Evolutionary conservation across 164 flowering plant genomes (phyloP), one percentile per base, ranked within the genome.

Genomic region (Umbilicus rupestris): DNA sequence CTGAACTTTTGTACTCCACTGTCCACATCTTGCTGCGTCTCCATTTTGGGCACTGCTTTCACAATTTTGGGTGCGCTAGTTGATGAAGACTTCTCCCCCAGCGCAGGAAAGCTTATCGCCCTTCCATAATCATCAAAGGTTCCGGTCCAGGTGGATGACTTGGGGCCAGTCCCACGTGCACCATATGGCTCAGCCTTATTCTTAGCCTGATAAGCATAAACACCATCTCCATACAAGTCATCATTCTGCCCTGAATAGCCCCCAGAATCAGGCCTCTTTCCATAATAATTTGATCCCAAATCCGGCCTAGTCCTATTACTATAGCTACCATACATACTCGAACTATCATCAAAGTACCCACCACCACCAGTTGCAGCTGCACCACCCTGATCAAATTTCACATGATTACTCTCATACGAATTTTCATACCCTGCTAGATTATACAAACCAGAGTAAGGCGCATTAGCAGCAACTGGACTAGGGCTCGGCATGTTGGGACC

Each of bases 51-150:
- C 1, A 85, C 88, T 0, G 97, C 99, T 73, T 78, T 83, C 73
- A 87, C 91, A 63, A 94, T 82, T 80, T 89, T 89, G 19, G 72
- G 67, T 4, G 80, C 76, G 39, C 73, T 49, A 33, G 14, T 50
- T 0, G 75, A 31, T 0, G 74, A 70, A 16, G 75, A 77, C 62
- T 77, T 77, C 42, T 66, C 76, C 11, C 44, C 44, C 16, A 37
- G 44, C 15, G 78, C 71, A 14, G 75, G 67, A 26, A 76, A 39
- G 42, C 68, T 74, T 68, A 68, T 80, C 31, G 96, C 68, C 78
- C 98, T 83, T 59, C 98, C 97, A 71, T 86, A 94, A 79, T 94
- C 98, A 80, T 94, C 98, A 67, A 94, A 93, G 37, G 44, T 37
- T 3, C 52, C 45, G 3, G 84, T 63, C 81, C 79, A 91, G 0